These are phyloP conservation scores for Insectozyma bohioensis DNA, from an alignment of 1,139 yeast genomes.

Conservation along the genomic window DNA sequence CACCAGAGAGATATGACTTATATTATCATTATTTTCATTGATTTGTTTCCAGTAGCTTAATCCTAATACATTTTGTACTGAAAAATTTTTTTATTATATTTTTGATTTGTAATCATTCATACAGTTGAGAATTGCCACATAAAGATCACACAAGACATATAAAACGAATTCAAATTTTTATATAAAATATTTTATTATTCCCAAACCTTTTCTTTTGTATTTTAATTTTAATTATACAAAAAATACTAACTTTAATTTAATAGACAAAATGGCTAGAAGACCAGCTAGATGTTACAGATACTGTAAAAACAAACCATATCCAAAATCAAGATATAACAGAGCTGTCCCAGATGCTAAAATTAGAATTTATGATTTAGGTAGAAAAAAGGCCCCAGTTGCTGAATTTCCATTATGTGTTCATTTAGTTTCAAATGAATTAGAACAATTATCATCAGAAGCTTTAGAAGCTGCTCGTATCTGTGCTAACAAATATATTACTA, in stretches of 20 bases:
- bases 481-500: slow-evolving; percentile 99
- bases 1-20: no score
- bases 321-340: slow-evolving; percentile 99
- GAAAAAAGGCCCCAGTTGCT: slow-evolving; percentile 99
- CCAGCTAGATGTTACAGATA: slow-evolving; percentile 99
- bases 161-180: no score
- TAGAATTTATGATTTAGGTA: slow-evolving; percentile 98
- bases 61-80: no score
- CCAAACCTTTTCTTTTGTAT: no score
- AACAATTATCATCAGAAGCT: slow-evolving; percentile 99
- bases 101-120: no score
- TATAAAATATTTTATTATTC: no score
- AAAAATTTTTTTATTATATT: no score
- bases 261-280: slow-evolving; percentile 97
- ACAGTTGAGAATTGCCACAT: no score
- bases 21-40: no score
- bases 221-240: no score
- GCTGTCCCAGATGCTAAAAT: slow-evolving; percentile 99
- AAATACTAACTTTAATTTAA: slow-evolving; percentile 32
- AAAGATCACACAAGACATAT: no score
- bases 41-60: no score
- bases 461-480: slow-evolving; percentile 99
- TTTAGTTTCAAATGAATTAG: slow-evolving; percentile 98
- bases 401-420: slow-evolving; percentile 99
- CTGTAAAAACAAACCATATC: slow-evolving; percentile 99